Evolutionary conservation across 148 eudicot species (phyloP), one percentile per base, ranked within the genome.

Genomic region (Rhododendron ovatum): DNA sequence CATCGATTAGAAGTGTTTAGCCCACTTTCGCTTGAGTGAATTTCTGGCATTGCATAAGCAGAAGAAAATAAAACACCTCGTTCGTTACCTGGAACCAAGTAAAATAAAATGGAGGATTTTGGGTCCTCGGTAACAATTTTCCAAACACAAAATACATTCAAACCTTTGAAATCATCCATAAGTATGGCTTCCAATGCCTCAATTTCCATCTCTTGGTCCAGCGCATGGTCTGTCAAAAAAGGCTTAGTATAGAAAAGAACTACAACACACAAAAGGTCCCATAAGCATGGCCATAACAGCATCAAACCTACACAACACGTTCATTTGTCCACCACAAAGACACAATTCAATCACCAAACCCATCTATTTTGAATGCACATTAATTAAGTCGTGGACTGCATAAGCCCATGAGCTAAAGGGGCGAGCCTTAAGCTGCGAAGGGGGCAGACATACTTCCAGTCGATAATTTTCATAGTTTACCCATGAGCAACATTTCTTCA

Each of bases 151-250:
- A 69, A 63, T n/a, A 4, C 59, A 67, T 24, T 55, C 86, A 87
- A 65, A 95, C 99, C 99, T 93, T 90, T 90, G 78, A 95, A 94
- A 7, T 96, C 98, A 88, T 94, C 98, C 93, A 88, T 88, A 65
- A 96, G 96, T 84, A 96, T 95, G 79, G 99, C 98, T 76, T 95
- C 90, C 71, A 96, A 88, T n/a, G 98, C 99, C 87, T 94, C 98
- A 22, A 96, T 92, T 90, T 96, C 99, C 98, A 95, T 95, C 91
- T 93, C 99, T 89, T 96, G 98, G 85, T 93, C 98, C 89, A 90
- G 98, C 90, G 86, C 89, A 87, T 96, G 90, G 88, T 96, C 98
- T 95, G 89, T 15, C 48, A 65, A 45, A 59, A 84, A 78, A 74
- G 22, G 30, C 48, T 63, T 33, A 20, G n/a, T 57, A 20, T 33